These are phyloP conservation scores for Ceratocystis destructans DNA, from an alignment of 2,329 filamentous ascomycete species.

Conservation along the genomic window DNA sequence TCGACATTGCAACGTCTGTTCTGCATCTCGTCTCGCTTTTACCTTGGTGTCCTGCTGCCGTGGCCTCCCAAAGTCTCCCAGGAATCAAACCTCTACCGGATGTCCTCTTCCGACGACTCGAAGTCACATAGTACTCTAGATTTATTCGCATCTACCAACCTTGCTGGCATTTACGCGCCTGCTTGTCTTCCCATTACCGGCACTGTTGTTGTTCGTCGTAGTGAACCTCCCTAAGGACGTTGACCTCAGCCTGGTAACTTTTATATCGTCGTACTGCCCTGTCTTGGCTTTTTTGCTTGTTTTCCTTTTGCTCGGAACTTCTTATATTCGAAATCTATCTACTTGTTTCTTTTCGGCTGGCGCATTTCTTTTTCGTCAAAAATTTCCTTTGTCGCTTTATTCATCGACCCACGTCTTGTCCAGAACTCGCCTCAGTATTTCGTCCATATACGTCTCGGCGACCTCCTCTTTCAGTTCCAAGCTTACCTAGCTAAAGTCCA, in stretches of 20 bases:
- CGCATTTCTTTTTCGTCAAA: neutral
- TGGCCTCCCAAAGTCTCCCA: neutral
- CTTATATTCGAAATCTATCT: neutral
- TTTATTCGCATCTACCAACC: neutral
- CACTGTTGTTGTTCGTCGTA: slow-evolving; percentile 5
- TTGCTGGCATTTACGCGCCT: neutral
- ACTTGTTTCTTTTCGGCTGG: neutral
- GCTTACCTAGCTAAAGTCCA: neutral
- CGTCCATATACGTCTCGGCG: neutral
- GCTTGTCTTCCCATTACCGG: neutral
- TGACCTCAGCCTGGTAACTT: neutral
- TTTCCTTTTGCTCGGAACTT: too few species aligned
- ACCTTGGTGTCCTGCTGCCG: neutral
- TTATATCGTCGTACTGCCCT: neutral
- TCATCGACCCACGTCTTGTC: neutral
- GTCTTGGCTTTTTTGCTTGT: neutral
- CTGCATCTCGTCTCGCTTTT: neutral
- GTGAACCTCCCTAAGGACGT: slow-evolving; percentile 14
- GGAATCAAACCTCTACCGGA: slow-evolving; percentile 5
- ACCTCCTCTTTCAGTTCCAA: neutral
- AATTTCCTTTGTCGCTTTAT: neutral
- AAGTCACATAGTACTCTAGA: neutral
- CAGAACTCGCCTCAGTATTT: neutral
- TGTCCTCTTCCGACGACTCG: slow-evolving; percentile 8
- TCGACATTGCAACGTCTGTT: neutral